phyloP scores from a whole-genome alignment of 805 yeast species.

The Alloascoidea africana region DNA sequence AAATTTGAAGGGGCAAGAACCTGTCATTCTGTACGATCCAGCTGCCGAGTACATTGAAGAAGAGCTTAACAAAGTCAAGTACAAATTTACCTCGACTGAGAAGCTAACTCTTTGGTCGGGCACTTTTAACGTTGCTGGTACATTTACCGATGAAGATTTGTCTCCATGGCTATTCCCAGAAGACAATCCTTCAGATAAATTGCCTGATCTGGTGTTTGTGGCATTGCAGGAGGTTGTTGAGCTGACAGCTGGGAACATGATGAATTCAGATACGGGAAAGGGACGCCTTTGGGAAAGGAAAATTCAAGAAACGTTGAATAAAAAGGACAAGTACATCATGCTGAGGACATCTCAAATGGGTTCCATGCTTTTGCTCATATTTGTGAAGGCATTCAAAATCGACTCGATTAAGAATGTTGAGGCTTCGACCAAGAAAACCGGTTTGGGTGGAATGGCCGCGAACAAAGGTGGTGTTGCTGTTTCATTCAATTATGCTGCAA shows the following conservation, averaged over 20 bases:
- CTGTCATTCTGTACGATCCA: slow-evolving; percentile 77
- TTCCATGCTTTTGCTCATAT: slow-evolving; percentile 67
- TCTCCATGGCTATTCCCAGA: slow-evolving; percentile 75
- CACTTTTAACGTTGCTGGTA: slow-evolving; percentile 80
- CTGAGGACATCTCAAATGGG: slow-evolving; percentile 84
- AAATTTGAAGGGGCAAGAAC: slow-evolving; percentile 49
- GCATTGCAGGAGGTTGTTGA: slow-evolving; percentile 95
- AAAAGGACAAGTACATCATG: slow-evolving; percentile 39
- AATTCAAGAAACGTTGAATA: slow-evolving; percentile 48
- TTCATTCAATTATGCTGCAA: slow-evolving; percentile 66
- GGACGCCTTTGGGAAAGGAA: slow-evolving; percentile 66
- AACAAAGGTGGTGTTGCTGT: slow-evolving; percentile 96
- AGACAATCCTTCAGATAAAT: slow-evolving; percentile 27
- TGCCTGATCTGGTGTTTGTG: slow-evolving; percentile 73
- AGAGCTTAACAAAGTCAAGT: slow-evolving; percentile 32
- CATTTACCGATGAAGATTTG: slow-evolving; percentile 40
- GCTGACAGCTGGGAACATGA: slow-evolving; percentile 77
- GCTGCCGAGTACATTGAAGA: slow-evolving; percentile 69
- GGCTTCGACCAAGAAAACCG: slow-evolving; percentile 92
- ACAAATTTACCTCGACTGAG: slow-evolving; percentile 43
- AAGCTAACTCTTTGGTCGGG: slow-evolving; percentile 61
- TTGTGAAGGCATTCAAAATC: slow-evolving; percentile 46
- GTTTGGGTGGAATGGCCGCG: slow-evolving; percentile 93
- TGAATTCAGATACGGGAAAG: slow-evolving; percentile 71
- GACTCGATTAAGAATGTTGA: slow-evolving; percentile 63